Conservation (phyloP, 768 basidiomycete species). For the Boletus rubroflammeus region DNA sequence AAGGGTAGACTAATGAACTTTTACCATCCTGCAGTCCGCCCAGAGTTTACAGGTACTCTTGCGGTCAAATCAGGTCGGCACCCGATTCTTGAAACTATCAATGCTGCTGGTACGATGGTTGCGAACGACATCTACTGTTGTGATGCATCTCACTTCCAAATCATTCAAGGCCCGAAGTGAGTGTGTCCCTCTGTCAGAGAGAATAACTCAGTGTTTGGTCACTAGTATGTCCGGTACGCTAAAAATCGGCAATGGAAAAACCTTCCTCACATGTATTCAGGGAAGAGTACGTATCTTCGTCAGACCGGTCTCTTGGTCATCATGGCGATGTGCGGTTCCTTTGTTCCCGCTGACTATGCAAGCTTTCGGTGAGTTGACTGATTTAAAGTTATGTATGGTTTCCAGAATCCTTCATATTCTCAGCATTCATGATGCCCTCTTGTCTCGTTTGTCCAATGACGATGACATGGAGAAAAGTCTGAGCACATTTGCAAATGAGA, state of each 20-base stretch:
- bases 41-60: slow-evolving; percentile 86
- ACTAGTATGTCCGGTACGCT: slow-evolving; percentile 56
- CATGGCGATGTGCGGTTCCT: slow-evolving; percentile 89
- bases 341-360: slow-evolving; percentile 91
- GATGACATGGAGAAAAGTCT: slow-evolving; percentile 86
- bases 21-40: slow-evolving; percentile 55
- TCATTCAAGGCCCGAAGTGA: slow-evolving; percentile 89
- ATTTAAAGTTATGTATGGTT: neutral
- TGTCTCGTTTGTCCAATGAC: slow-evolving; percentile 90
- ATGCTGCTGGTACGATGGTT: slow-evolving; percentile 65
- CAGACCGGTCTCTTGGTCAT: slow-evolving; percentile 81
- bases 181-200: slow-evolving; percentile 18
- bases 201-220: neutral
- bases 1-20: neutral
- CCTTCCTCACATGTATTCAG: slow-evolving; percentile 31
- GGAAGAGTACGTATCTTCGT: slow-evolving; percentile 91
- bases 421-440: slow-evolving; percentile 78
- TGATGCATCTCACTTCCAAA: slow-evolving; percentile 80
- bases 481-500: slow-evolving; percentile 95
- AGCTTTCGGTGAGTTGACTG: slow-evolving; percentile 60
- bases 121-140: slow-evolving; percentile 91
- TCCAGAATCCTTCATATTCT: neutral
- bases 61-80: slow-evolving; percentile 89
- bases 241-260: neutral
- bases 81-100: slow-evolving; percentile 77